A percentile compares a stretch with the other conserved stretches of the same genome.
phyloP scores from a whole-genome alignment of 2,329 filamentous ascomycete genomes.

The Curvularia eragrostidis region DNA sequence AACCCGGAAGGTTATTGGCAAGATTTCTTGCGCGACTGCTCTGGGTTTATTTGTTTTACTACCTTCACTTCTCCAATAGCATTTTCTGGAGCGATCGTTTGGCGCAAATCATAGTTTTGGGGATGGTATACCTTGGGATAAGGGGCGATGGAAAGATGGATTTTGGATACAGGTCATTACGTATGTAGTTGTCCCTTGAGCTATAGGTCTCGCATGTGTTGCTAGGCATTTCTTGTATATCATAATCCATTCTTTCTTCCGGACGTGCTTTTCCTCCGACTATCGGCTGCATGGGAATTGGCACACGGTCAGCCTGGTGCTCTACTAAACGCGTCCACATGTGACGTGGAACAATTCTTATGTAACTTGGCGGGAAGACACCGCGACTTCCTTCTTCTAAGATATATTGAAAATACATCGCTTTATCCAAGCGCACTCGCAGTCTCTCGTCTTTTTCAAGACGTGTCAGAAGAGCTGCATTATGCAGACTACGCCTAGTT shows the following conservation, averaged over 20 bases:
- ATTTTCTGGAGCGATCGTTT: slow-evolving; percentile 48
- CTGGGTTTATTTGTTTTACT: slow-evolving; percentile 8
- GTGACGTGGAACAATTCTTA: background rate
- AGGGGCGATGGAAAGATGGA: slow-evolving; percentile 16
- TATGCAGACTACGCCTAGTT: background rate
- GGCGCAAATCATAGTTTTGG: slow-evolving; percentile 39
- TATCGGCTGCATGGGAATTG: background rate
- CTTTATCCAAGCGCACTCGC: background rate
- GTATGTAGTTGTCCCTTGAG: slow-evolving; percentile 19
- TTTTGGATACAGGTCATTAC: slow-evolving; percentile 33
- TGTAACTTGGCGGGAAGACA: background rate
- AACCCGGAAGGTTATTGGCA: slow-evolving; percentile 2
- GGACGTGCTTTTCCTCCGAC: background rate
- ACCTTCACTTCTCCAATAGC: slow-evolving; percentile 34
- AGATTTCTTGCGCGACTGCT: background rate
- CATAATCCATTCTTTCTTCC: slow-evolving; percentile 28
- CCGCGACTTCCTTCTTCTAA: background rate
- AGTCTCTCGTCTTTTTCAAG: background rate
- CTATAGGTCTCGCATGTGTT: slow-evolving; percentile 14
- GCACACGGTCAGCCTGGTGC: background rate
- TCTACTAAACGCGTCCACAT: background rate
- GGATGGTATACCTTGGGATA: slow-evolving; percentile 35
- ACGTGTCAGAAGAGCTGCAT: too few species aligned
- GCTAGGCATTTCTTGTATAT: slow-evolving; percentile 22
- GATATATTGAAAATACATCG: background rate